phyloP scores from a whole-genome alignment of 352 stramenopile genomes.

The Pythium phragmitis region DNA sequence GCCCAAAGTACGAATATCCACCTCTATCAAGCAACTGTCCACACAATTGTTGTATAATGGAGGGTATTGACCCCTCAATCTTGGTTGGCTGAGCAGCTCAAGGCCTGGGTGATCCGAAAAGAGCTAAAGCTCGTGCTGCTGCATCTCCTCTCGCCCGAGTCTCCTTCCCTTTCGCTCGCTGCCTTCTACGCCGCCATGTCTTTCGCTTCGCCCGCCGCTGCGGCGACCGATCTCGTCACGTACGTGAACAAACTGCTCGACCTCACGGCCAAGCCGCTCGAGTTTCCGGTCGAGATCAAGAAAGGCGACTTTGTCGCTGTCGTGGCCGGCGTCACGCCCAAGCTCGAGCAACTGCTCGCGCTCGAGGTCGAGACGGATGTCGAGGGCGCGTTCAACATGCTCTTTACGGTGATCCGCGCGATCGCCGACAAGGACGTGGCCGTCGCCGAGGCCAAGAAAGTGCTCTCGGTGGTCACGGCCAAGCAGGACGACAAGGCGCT shows the following conservation, averaged over 20 bases:
- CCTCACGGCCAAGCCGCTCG: slow-evolving; percentile 34
- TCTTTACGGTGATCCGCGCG: slow-evolving; percentile 54
- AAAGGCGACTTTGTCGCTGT: slow-evolving; percentile 57
- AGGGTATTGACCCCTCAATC: slow-evolving; percentile 16
- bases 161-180: background rate
- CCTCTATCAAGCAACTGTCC: slow-evolving; percentile 6
- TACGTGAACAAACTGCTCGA: slow-evolving; percentile 83
- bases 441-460: slow-evolving; percentile 35
- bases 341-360: slow-evolving; percentile 57
- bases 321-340: slow-evolving; percentile 44
- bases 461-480: slow-evolving; percentile 48
- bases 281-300: slow-evolving; percentile 60
- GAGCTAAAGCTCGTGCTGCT: slow-evolving; percentile 1
- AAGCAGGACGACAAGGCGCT: slow-evolving; percentile 56
- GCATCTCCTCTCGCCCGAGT: slow-evolving; percentile 1
- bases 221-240: slow-evolving; percentile 59
- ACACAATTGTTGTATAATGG: background rate
- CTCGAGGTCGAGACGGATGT: slow-evolving; percentile 77
- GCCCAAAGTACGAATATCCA: slow-evolving; percentile 13
- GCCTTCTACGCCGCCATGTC: slow-evolving; percentile 6
- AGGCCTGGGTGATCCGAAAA: background rate
- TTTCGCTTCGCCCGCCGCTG: slow-evolving; percentile 15
- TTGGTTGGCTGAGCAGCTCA: slow-evolving; percentile 24
- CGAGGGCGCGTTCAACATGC: slow-evolving; percentile 68
- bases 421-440: slow-evolving; percentile 34